These are phyloP conservation scores for Microthlaspi erraticum DNA, from an alignment of 345 rosid species.

Conservation along the genomic window DNA sequence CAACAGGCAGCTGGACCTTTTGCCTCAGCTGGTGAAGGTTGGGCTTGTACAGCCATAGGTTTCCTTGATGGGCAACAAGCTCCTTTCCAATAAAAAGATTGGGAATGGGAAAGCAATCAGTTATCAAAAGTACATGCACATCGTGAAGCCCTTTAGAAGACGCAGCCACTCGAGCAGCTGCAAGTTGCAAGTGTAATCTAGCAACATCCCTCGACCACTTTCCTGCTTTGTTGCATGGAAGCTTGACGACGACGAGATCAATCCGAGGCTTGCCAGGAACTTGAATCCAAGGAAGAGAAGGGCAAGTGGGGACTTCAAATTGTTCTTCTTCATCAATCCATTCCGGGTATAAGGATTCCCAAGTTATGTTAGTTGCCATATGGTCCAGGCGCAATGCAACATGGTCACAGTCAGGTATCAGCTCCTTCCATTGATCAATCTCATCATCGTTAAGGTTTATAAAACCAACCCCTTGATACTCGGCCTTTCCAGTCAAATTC, in stretches of 20 bases:
- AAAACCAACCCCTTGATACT: constrained; percentile 76
- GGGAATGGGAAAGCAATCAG: constrained; percentile 79
- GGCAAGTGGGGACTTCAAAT: constrained; percentile 82
- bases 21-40: constrained; percentile 65
- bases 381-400: constrained; percentile 54
- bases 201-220: constrained; percentile 89
- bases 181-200: constrained; percentile 84
- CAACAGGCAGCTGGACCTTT: constrained; percentile 58
- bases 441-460: constrained; percentile 71
- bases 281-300: constrained; percentile 68
- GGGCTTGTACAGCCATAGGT: constrained; percentile 80
- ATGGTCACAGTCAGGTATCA: constrained; percentile 70
- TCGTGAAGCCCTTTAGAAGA: constrained; percentile 75
- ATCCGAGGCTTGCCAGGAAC: constrained; percentile 77
- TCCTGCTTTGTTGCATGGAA: constrained; percentile 70
- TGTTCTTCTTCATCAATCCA: constrained; percentile 96
- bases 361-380: constrained; percentile 54
- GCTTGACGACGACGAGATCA: constrained; percentile 78
- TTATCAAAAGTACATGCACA: constrained; percentile 66
- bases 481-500: constrained; percentile 53
- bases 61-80: constrained; percentile 57
- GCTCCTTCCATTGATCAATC: constrained; percentile 63
- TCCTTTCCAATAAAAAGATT: constrained; percentile 85
- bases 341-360: constrained; percentile 87
- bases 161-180: constrained; percentile 79